Evolutionary conservation across 768 basidiomycete species (phyloP).

Genomic region (Sutorius australiensis): DNA sequence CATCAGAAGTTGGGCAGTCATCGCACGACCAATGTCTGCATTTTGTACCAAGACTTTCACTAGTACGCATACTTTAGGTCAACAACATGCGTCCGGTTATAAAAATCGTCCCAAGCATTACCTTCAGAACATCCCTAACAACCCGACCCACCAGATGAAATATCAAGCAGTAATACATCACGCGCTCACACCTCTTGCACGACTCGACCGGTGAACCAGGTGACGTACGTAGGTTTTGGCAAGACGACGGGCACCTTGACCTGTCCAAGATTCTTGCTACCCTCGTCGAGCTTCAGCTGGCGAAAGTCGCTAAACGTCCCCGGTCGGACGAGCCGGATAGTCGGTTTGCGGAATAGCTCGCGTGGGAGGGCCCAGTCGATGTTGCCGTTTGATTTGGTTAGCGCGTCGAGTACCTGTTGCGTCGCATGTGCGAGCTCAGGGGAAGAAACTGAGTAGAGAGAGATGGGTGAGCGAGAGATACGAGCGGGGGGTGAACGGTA

Average conservation of each 20-base stretch:
- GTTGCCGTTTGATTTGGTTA: background rate
- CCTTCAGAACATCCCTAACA: background rate
- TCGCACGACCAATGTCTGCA: too few relatives aligned
- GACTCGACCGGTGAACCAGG: constrained; percentile 17
- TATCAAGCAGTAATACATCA: too few relatives aligned
- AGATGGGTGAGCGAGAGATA: background rate
- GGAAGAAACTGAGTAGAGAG: background rate
- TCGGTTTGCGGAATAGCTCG: constrained; percentile 11
- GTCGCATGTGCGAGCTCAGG: background rate
- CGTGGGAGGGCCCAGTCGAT: background rate
- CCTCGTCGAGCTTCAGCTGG: constrained; percentile 15
- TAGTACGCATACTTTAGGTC: too few relatives aligned
- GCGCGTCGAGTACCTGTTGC: constrained; percentile 7
- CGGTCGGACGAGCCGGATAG: constrained; percentile 18
- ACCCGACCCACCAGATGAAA: background rate
- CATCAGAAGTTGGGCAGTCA: too few relatives aligned
- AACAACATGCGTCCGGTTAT: too few relatives aligned
- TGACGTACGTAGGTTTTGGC: constrained; percentile 1
- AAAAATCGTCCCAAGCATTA: too few relatives aligned
- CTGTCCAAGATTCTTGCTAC: constrained; percentile 5
- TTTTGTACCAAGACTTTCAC: too few relatives aligned
- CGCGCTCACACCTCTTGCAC: constrained; percentile 10
- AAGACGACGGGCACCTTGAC: constrained; percentile 24
- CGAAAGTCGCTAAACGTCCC: constrained; percentile 24
- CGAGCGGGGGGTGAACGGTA: background rate